Conservation (phyloP, 1,284 basidiomycete species). For the Albatrellus sp. region DNA sequence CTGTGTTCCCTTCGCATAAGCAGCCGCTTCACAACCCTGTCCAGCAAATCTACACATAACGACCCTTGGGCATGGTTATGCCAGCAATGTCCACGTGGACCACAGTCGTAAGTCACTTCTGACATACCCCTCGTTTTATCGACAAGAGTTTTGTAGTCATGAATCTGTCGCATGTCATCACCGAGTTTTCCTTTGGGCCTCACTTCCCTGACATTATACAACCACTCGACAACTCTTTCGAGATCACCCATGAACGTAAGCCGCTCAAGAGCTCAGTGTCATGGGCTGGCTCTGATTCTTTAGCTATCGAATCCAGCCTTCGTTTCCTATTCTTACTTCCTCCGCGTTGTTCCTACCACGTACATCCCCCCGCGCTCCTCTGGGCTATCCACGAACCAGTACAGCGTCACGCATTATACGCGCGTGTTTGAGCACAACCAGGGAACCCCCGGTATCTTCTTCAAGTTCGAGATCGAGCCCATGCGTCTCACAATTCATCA, state of each 20-base stretch:
- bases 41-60: constrained; percentile 81
- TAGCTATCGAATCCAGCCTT: constrained; percentile 45
- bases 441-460: constrained; percentile 88
- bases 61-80: constrained; percentile 89
- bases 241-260: constrained; percentile 71
- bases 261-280: not conserved
- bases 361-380: constrained; percentile 62
- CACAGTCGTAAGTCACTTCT: constrained; percentile 49
- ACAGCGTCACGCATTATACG: constrained; percentile 91
- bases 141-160: constrained; percentile 45
- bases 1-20: not conserved
- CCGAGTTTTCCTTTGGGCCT: constrained; percentile 94
- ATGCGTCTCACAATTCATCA: constrained; percentile 79
- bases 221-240: constrained; percentile 86
- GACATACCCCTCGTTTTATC: not conserved
- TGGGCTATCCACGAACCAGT: constrained; percentile 79
- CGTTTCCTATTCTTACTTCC: constrained; percentile 91
- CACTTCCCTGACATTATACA: constrained; percentile 94
- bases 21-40: not conserved
- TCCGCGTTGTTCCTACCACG: constrained; percentile 89
- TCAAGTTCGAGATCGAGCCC: constrained; percentile 95
- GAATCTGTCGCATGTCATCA: constrained; percentile 94
- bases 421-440: constrained; percentile 65
- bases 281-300: not conserved
- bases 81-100: constrained; percentile 78